These are phyloP conservation scores for Delphinella strobiligena DNA, from an alignment of 2,329 filamentous ascomycete species.

Conservation along the genomic window DNA sequence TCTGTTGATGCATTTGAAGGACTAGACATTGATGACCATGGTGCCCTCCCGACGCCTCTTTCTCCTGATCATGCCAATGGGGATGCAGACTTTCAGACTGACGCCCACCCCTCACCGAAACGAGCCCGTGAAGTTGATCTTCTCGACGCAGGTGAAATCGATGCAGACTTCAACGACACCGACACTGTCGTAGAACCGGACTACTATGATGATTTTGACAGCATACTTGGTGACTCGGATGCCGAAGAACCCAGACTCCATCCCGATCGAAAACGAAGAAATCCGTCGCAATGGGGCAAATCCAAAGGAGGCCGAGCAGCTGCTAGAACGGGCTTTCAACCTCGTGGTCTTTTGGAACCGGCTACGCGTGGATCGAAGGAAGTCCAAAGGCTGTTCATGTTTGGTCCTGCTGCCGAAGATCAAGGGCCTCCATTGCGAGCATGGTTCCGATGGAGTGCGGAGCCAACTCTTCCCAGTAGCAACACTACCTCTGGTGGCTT, in stretches of 20 bases:
- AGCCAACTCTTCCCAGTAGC: constrained; percentile 40
- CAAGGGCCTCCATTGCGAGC: constrained; percentile 34
- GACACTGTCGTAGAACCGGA: constrained; percentile 27
- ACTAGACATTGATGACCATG: constrained; percentile 16
- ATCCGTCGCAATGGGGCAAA: constrained; percentile 3
- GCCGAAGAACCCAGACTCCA: not conserved
- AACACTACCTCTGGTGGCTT: constrained; percentile 18
- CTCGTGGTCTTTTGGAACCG: constrained; percentile 16
- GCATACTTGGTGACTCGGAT: constrained; percentile 2
- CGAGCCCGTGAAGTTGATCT: constrained; percentile 21
- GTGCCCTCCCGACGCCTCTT: too few species aligned
- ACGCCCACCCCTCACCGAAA: constrained; percentile 16
- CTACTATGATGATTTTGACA: constrained; percentile 16
- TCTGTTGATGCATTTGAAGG: constrained; percentile 24
- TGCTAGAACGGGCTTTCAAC: constrained; percentile 10
- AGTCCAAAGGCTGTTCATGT: constrained; percentile 35
- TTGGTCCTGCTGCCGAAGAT: constrained; percentile 39
- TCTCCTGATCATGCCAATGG: constrained; percentile 23
- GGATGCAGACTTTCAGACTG: constrained; percentile 24
- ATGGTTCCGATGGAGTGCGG: constrained; percentile 39
- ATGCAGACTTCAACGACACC: constrained; percentile 18
- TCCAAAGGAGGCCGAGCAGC: not conserved
- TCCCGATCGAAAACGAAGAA: constrained; percentile 1
- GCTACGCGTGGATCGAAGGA: constrained; percentile 24
- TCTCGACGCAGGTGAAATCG: constrained; percentile 21